Base-by-base conservation (phyloP, 2,329 filamentous ascomycete species). In the Trichoderma pleuroti region DNA sequence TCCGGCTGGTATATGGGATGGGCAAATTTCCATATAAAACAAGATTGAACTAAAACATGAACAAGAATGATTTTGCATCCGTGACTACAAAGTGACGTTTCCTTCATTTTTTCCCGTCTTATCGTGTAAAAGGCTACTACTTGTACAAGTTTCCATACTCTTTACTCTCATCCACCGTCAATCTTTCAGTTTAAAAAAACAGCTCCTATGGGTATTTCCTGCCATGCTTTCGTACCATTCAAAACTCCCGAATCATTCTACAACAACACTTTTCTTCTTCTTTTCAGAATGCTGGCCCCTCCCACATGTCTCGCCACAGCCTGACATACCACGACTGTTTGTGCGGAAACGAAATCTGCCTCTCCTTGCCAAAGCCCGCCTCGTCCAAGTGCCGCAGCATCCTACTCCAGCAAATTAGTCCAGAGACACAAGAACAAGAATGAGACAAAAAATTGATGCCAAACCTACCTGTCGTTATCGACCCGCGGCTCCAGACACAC, bases 281-380 rank as follows among this genome's bases (percentile, higher is more conserved):
- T 28, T 5, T 1, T 74, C 67, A 91, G 34, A 91, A 75, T 5
- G 84, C 84, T 16, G 93, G 93, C 0, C 88, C 90, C 59, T 92
- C 87, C 92, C 94, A 98, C 24, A 86, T 88, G 74, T 97, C 94
- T 72, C 95, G 86, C 70, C 89, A 86, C 73, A 97, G 86, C 76
- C 91, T 92, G 81, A 97, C 92, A 72, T 95, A 86, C 81, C 94
- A 97, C 8, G 93, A 90, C 79, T 97, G 94, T 81, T 99, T 99
- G 79, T 98, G 94, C 1, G 94, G 91, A 74, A 99, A 94, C 1
- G 90, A 87, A 64, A 98, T 86, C 77, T 98, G 93, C 71, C 90
- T 90, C 81, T 97, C 93, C 77, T 93, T 96, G 74, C 91, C 89
- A 78, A 98, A 99, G 0, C 95, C 94, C 0, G 87, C 86, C 8